phyloP scores from a whole-genome alignment of 2,329 filamentous ascomycete genomes.

The Colletotrichum sp. region DNA sequence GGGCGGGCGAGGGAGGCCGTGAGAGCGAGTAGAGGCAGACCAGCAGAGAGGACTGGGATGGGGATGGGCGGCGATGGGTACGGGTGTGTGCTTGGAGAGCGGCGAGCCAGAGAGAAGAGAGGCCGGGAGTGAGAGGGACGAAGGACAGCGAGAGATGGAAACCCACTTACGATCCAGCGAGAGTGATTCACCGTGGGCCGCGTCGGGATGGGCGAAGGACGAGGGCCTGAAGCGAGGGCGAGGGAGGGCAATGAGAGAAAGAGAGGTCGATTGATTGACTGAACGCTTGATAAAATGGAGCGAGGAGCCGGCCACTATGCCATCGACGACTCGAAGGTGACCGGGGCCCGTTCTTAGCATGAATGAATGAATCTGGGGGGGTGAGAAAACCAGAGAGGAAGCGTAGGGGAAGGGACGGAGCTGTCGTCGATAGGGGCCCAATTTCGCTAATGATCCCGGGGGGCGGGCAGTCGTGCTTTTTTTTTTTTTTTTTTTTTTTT shows the following conservation, averaged over 20 bases:
- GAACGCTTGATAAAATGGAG: constrained; percentile 20
- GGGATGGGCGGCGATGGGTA: background rate
- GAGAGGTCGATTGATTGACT: constrained; percentile 10
- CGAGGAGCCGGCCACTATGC: constrained; percentile 22
- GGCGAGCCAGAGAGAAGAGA: background rate
- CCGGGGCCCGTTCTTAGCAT: constrained; percentile 35
- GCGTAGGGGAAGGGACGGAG: constrained; percentile 20
- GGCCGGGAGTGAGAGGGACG: background rate
- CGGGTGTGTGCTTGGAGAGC: background rate
- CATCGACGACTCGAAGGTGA: constrained; percentile 15
- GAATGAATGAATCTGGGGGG: constrained; percentile 35
- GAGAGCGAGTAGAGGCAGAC: background rate
- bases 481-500: background rate
- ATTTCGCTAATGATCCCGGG: constrained; percentile 44
- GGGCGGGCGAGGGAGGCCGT: background rate
- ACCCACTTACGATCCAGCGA: constrained; percentile 19
- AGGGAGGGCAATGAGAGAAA: background rate
- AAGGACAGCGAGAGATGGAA: background rate
- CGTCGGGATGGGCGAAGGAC: constrained; percentile 20
- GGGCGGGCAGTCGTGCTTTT: constrained; percentile 28
- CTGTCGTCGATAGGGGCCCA: constrained; percentile 35
- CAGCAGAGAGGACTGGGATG: background rate
- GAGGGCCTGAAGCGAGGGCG: background rate
- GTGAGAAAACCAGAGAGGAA: constrained; percentile 27
- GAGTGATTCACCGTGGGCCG: constrained; percentile 16